phyloP scores from a whole-genome alignment of 768 basidiomycete species.

The Lentinula detonsa region DNA sequence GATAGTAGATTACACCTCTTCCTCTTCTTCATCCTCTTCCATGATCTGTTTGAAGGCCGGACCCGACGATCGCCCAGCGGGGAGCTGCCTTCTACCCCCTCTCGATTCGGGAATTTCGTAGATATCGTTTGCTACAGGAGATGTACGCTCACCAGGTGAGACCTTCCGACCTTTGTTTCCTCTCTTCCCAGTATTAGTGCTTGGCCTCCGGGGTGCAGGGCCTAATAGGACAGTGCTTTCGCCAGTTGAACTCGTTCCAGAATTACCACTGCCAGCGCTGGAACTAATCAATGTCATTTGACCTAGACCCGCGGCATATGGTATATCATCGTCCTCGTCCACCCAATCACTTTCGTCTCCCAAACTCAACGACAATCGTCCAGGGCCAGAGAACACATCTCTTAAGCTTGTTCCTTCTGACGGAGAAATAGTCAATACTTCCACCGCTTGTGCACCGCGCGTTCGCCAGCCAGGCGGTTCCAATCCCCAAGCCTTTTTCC shows the following conservation, averaged over 20 bases:
- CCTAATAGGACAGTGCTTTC: slow-evolving; percentile 42
- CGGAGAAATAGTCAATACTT: slow-evolving; percentile 70
- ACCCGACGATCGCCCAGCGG: slow-evolving; percentile 53
- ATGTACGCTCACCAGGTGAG: slow-evolving; percentile 54
- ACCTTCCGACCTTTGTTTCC: slow-evolving; percentile 25
- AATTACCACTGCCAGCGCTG: slow-evolving; percentile 10
- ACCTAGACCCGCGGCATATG: slow-evolving; percentile 75
- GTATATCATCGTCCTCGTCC: slow-evolving; percentile 77
- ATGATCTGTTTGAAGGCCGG: slow-evolving; percentile 70
- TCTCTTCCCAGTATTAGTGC: slow-evolving; percentile 21
- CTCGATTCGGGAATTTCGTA: slow-evolving; percentile 46
- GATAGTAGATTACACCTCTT: slow-evolving; percentile 35
- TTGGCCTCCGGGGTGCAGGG: slow-evolving; percentile 45
- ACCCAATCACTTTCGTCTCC: slow-evolving; percentile 88
- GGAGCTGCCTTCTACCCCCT: slow-evolving; percentile 62
- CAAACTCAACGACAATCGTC: slow-evolving; percentile 47
- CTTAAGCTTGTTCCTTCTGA: slow-evolving; percentile 49
- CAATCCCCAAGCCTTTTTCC: slow-evolving; percentile 87
- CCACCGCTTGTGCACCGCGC: slow-evolving; percentile 64
- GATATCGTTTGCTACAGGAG: slow-evolving; percentile 53
- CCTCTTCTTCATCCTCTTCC: slow-evolving; percentile 85
- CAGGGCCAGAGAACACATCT: slow-evolving; percentile 77
- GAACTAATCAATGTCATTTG: slow-evolving; percentile 40
- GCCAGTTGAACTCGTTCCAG: background rate
- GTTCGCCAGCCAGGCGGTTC: slow-evolving; percentile 84